phyloP scores from a whole-genome alignment of 441 rosid genomes.

The Corymbia calophylla region DNA sequence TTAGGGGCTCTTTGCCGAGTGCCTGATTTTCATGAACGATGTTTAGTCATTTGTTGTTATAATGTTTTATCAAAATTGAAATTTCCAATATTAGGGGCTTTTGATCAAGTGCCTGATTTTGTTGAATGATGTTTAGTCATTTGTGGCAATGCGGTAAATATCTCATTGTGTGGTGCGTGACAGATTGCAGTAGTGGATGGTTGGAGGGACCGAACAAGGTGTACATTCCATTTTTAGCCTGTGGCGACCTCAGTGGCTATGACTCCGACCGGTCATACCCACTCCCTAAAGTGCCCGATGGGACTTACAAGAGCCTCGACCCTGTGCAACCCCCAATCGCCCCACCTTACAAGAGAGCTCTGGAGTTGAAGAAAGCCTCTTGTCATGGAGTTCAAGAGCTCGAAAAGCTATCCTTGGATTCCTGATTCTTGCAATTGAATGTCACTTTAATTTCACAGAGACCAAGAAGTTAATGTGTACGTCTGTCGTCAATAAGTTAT shows the following conservation, averaged over 20 bases:
- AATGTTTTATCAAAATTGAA: background rate
- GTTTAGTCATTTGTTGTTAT: background rate
- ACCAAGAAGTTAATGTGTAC: background rate
- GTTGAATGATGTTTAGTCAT: background rate
- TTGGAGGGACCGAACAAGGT: conserved; percentile 90
- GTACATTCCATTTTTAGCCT: conserved; percentile 88
- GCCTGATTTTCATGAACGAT: background rate
- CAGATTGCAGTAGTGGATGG: conserved; percentile 97
- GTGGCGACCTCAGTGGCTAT: conserved; percentile 84
- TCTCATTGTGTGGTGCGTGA: background rate
- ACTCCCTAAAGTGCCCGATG: conserved; percentile 68
- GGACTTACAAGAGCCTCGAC: conserved; percentile 77
- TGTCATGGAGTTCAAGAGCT: conserved; percentile 39
- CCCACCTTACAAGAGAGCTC: conserved; percentile 90
- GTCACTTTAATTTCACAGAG: background rate
- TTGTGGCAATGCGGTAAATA: background rate
- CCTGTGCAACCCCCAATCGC: conserved; percentile 95
- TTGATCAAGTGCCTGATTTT: background rate
- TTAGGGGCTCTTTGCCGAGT: background rate
- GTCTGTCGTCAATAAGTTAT: background rate
- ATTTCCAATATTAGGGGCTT: background rate
- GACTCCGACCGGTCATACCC: conserved; percentile 96
- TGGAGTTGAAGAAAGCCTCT: conserved; percentile 89
- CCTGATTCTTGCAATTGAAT: conserved; percentile 7
- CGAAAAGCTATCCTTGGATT: conserved; percentile 51